Base-by-base conservation (phyloP, 2,329 filamentous ascomycete species). In the Pseudogymnoascus sp. region DNA sequence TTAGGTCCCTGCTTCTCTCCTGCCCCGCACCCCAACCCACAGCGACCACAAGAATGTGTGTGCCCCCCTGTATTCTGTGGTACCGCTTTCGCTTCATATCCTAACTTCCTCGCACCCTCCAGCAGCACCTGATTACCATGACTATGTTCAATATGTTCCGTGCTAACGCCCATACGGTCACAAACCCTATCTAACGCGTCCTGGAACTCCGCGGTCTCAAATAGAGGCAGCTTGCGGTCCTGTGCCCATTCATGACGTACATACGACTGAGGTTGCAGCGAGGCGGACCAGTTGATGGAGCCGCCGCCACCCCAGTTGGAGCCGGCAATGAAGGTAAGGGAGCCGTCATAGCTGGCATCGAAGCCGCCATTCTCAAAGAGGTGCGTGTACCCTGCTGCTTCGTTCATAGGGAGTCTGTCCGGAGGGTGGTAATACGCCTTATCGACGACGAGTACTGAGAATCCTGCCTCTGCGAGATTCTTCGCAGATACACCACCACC, bases 231-330 rank as follows among this genome's bases (percentile, higher is more conserved):
- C 0, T 86, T 86, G n/a, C 75, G 69, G 54, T 78, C 73, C 58
- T 82, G 77, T 0, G 89, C 86, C 92, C 93, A 97, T 74, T 96
- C 90, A 66, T 84, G 78, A 2, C 92, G 84, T 1, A 96, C 89
- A 65, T 81, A 89, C 24, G 82, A 84, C 70, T 93, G 90, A 0
- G 90, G 88, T 67, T 81, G 78, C 58, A 86, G 75, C 60, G 77
- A 77, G 8, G 83, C 83, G 68, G 81, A 88, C 92, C 92, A 97
- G 74, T 97, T 97, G 67, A 96, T 75, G 0, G 90, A 91, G 5
- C 92, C 92, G 61, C 92, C 92, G 39, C 92, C 92, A 31, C 92
- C 92, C 84, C 88, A 96, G 33, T 83, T 83, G 60, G 84, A 82
- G 1, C 89, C 92, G 0, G 88, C 83, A 2, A 89, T 72, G 9